Evolutionary conservation across 305 asterid species (phyloP).

Genomic region (Fraxinus latifolia): DNA sequence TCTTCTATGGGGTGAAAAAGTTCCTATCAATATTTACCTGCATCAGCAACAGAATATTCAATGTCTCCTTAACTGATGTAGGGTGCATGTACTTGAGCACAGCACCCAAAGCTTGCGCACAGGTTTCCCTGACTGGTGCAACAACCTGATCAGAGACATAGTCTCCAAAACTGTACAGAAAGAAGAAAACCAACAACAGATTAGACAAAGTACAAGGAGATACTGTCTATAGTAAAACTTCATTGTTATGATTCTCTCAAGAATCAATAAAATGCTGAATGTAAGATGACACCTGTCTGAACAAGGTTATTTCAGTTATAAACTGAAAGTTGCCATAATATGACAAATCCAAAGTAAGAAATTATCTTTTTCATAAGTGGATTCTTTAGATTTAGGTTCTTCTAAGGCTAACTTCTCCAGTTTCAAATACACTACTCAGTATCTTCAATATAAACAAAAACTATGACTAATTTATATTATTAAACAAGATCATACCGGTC

Average conservation of each 20-base stretch:
- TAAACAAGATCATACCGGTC: slow-evolving; percentile 67
- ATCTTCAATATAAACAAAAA: not conserved
- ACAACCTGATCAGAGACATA: slow-evolving; percentile 98
- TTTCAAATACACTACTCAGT: slow-evolving; percentile 15
- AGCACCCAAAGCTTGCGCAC: slow-evolving; percentile 98
- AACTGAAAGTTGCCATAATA: not conserved
- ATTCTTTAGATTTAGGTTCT: slow-evolving; percentile 11
- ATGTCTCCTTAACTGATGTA: slow-evolving; percentile 62
- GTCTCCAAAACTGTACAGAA: slow-evolving; percentile 78
- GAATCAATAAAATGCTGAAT: not conserved
- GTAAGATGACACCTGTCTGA: not conserved
- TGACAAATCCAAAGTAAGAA: slow-evolving; percentile 3
- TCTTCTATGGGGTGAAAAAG: slow-evolving; percentile 3
- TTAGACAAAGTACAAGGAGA: slow-evolving; percentile 14
- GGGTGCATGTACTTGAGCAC: slow-evolving; percentile 96
- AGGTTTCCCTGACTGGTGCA: slow-evolving; percentile 98
- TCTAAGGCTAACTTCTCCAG: slow-evolving; percentile 5
- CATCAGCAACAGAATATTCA: slow-evolving; percentile 83
- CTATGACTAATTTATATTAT: slow-evolving; percentile 13
- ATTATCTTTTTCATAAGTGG: not conserved
- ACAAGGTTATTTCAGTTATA: not conserved
- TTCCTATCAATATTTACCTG: slow-evolving; percentile 62
- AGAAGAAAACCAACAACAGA: slow-evolving; percentile 23
- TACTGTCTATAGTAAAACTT: not conserved
- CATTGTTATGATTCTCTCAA: not conserved